Evolutionary conservation across 2,329 filamentous ascomycete species (phyloP).

Genomic region (Trichophyton mentagrophytes): DNA sequence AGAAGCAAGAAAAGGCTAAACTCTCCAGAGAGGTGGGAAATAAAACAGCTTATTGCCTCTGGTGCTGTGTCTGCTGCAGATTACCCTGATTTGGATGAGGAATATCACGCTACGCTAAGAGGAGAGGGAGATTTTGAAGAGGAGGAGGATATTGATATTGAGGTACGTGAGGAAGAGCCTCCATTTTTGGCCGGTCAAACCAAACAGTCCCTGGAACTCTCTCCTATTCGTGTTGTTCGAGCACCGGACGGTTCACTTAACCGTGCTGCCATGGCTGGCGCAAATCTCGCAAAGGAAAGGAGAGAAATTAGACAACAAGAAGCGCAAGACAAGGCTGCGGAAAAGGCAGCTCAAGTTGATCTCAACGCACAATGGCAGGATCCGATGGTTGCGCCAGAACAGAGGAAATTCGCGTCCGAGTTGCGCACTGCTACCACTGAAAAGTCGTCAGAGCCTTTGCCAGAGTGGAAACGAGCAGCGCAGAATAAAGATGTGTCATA

Average conservation of each 20-base stretch:
- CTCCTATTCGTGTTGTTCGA: constrained; percentile 91
- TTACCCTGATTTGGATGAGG: constrained; percentile 87
- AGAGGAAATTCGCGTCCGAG: constrained; percentile 80
- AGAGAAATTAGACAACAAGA: constrained; percentile 83
- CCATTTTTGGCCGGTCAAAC: constrained; percentile 93
- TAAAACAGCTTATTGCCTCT: constrained; percentile 88
- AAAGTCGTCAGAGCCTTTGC: constrained; percentile 54
- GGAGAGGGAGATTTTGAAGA: constrained; percentile 81
- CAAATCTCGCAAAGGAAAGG: constrained; percentile 74
- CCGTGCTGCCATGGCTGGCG: constrained; percentile 86
- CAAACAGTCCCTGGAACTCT: constrained; percentile 87
- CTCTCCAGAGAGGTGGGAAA: constrained; percentile 94
- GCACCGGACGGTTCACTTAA: constrained; percentile 98
- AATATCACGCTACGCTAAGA: constrained; percentile 75
- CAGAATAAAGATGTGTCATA: constrained; percentile 67
- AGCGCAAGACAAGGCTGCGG: constrained; percentile 61
- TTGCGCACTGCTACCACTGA: constrained; percentile 53
- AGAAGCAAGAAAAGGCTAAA: constrained; percentile 83
- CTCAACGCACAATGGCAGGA: constrained; percentile 90
- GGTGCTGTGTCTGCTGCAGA: constrained; percentile 86
- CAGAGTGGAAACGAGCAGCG: constrained; percentile 84
- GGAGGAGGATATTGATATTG: constrained; percentile 94
- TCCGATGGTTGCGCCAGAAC: constrained; percentile 77
- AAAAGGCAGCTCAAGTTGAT: constrained; percentile 65
- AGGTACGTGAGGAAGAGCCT: constrained; percentile 89